A percentile compares a stretch with the other conserved stretches of the same genome.
phyloP scores from a whole-genome alignment of 2,329 filamentous ascomycete genomes.

The Macrophomina pseudophaseolina region DNA sequence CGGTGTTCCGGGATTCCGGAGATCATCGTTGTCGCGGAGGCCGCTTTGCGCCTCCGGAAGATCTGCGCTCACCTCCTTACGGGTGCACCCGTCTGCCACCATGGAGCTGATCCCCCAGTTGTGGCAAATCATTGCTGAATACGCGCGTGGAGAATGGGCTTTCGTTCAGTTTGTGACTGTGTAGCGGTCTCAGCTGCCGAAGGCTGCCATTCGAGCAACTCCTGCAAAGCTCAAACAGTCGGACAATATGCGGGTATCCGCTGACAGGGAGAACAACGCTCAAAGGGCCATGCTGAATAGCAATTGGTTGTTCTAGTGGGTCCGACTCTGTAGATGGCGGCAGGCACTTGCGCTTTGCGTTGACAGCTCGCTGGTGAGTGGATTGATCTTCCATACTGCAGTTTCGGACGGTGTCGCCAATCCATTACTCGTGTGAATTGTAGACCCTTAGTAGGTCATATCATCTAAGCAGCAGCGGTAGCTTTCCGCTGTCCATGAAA shows the following conservation, averaged over 20 bases:
- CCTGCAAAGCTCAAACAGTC: neutral
- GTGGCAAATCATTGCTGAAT: slow-evolving; percentile 14
- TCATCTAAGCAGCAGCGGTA: neutral
- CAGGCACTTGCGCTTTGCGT: too few species aligned
- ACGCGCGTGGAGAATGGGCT: neutral
- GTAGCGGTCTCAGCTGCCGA: slow-evolving; percentile 11
- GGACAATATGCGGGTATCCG: neutral
- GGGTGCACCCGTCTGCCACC: slow-evolving; percentile 5
- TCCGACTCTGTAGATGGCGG: too few species aligned
- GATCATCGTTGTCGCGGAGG: slow-evolving; percentile 9
- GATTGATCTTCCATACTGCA: neutral
- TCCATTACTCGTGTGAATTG: neutral
- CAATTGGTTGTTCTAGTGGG: too few species aligned
- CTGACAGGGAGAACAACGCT: neutral
- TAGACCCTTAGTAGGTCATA: neutral
- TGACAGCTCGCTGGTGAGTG: neutral
- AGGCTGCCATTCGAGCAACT: neutral
- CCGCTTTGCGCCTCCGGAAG: slow-evolving; percentile 1
- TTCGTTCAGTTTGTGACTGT: neutral
- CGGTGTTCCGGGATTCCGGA: slow-evolving; percentile 5
- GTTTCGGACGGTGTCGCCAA: neutral
- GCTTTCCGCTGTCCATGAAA: neutral
- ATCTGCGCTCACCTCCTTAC: neutral
- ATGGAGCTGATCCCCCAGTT: slow-evolving; percentile 1
- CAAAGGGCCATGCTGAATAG: too few species aligned